Conservation (phyloP, 805 yeast species). For the Saccharomyces mikatae region DNA sequence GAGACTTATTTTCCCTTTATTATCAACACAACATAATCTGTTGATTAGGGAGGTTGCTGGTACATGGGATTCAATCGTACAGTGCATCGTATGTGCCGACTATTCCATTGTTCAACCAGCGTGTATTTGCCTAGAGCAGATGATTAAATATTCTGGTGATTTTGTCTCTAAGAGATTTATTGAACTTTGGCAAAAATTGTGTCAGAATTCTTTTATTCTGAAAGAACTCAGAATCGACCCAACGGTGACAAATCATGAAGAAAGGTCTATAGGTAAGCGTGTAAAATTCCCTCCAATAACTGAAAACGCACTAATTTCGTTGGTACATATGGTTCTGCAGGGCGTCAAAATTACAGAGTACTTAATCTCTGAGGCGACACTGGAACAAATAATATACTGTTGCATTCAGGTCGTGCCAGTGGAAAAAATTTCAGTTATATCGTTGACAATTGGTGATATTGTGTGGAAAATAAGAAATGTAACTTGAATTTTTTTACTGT, state of each 20-base stretch:
- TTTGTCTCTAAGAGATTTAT: slow-evolving; percentile 24
- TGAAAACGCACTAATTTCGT: slow-evolving; percentile 13
- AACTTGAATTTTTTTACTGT: background rate
- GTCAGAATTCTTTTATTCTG: slow-evolving; percentile 11
- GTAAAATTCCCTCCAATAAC: slow-evolving; percentile 19
- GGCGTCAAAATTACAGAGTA: slow-evolving; percentile 20
- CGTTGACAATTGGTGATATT: slow-evolving; percentile 21
- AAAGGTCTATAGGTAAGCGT: background rate
- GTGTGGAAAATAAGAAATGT: slow-evolving; percentile 5
- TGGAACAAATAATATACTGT: slow-evolving; percentile 19
- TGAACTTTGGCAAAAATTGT: slow-evolving; percentile 21
- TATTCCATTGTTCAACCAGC: slow-evolving; percentile 19
- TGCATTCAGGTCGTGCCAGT: slow-evolving; percentile 20
- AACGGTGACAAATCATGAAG: too few species aligned
- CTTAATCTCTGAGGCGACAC: slow-evolving; percentile 13
- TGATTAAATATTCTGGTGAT: slow-evolving; percentile 19
- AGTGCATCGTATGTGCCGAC: slow-evolving; percentile 15
- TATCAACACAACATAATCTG: slow-evolving; percentile 38
- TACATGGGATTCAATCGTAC: slow-evolving; percentile 22
- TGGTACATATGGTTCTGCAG: slow-evolving; percentile 19
- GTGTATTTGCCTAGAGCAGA: slow-evolving; percentile 14
- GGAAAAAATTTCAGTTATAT: slow-evolving; percentile 9
- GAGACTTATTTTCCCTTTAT: slow-evolving; percentile 38
- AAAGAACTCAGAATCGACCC: slow-evolving; percentile 4
- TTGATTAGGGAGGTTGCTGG: slow-evolving; percentile 28